Conservation (phyloP, 2,329 filamentous ascomycete genomes). For the Penicillium sp. region DNA sequence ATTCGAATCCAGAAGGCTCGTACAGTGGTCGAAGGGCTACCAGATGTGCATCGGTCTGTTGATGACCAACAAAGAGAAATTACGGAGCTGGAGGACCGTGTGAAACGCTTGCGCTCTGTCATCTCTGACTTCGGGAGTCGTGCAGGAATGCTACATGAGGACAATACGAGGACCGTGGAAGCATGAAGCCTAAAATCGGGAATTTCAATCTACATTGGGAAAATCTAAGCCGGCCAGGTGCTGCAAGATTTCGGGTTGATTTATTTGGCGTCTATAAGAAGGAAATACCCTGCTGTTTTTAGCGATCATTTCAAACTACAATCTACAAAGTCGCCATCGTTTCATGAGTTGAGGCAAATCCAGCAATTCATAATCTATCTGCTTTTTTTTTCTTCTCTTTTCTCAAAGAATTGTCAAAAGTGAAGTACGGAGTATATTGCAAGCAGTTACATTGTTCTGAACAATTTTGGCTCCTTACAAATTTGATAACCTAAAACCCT, state of each 20-base stretch:
- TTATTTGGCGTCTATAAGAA: conserved; percentile 4
- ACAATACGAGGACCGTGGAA: neutral
- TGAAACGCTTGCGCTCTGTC: conserved; percentile 33
- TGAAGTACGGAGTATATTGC: neutral
- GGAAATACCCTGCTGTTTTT: conserved; percentile 8
- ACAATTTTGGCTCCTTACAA: neutral
- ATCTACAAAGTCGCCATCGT: neutral
- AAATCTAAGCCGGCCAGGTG: neutral
- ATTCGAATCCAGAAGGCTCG: conserved; percentile 74
- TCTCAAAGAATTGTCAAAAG: neutral
- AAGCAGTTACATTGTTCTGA: too few species aligned
- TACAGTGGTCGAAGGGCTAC: conserved; percentile 36
- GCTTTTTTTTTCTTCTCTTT: neutral
- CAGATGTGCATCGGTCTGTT: conserved; percentile 39
- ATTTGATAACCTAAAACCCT: conserved; percentile 2
- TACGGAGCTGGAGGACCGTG: conserved; percentile 33
- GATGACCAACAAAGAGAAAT: conserved; percentile 41
- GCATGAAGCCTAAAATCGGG: neutral
- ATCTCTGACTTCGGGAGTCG: conserved; percentile 36
- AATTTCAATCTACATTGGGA: neutral
- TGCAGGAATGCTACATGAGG: conserved; percentile 12
- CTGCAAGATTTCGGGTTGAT: neutral
- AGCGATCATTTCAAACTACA: neutral
- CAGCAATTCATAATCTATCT: neutral
- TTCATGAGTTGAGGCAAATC: neutral